phyloP scores from a whole-genome alignment of 495 filamentous ascomycete species.

The Chaetomidium leptoderma region DNA sequence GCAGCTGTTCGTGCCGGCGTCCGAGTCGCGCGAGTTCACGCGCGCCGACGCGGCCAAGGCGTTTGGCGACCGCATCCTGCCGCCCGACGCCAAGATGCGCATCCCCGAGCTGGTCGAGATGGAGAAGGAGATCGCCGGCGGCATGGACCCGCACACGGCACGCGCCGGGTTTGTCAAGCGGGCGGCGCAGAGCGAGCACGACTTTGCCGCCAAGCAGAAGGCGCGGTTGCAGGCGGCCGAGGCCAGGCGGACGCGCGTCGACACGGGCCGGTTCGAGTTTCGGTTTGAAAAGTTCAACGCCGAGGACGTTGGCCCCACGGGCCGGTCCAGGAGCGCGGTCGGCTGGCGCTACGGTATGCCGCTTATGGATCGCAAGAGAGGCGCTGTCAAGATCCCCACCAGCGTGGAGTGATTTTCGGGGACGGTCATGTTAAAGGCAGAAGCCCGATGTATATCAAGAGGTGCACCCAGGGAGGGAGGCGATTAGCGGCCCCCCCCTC shows the following conservation, averaged over 20 bases:
- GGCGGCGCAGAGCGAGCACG: slow-evolving; percentile 34
- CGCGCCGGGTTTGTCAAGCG: slow-evolving; percentile 31
- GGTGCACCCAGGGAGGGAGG: no score
- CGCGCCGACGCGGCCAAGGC: slow-evolving; percentile 83
- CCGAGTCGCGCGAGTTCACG: slow-evolving; percentile 86
- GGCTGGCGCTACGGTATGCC: slow-evolving; percentile 58
- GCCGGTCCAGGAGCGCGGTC: slow-evolving; percentile 50
- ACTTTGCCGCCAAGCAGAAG: slow-evolving; percentile 38
- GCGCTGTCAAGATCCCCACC: slow-evolving; percentile 46
- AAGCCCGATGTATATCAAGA: no score
- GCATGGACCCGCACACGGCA: slow-evolving; percentile 29
- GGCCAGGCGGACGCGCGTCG: slow-evolving; percentile 44
- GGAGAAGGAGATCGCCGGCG: slow-evolving; percentile 45
- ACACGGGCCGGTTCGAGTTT: slow-evolving; percentile 65
- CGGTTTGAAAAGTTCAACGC: slow-evolving; percentile 62
- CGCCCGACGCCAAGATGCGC: slow-evolving; percentile 81
- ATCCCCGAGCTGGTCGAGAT: slow-evolving; percentile 75
- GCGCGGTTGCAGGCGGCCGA: slow-evolving; percentile 39
- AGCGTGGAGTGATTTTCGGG: slow-evolving; percentile 28
- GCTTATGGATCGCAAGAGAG: slow-evolving; percentile 45
- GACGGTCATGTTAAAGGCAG: no score
- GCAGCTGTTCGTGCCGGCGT: slow-evolving; percentile 85
- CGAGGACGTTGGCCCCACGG: slow-evolving; percentile 43
- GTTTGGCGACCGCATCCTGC: slow-evolving; percentile 66
- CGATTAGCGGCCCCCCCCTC: no score